Evolutionary conservation across 768 basidiomycete species (phyloP).

Genomic region (Boletus sp.): DNA sequence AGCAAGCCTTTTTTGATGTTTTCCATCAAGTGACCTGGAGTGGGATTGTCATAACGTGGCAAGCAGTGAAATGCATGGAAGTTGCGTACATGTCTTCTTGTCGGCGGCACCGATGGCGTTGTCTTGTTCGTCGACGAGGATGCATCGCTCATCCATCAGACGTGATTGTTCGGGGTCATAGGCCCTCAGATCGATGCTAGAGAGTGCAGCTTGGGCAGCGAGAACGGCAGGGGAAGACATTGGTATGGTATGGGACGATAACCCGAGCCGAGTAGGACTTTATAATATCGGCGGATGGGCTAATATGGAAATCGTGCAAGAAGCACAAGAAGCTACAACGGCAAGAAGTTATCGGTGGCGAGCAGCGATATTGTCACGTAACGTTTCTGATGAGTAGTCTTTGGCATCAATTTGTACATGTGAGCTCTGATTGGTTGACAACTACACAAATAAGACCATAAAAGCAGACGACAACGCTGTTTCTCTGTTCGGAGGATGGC

Average conservation of each 20-base stretch:
- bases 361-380: not conserved
- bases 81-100: slow-evolving; percentile 88
- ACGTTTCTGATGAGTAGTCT: not conserved
- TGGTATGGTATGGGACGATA: slow-evolving; percentile 9
- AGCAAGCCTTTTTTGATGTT: slow-evolving; percentile 93
- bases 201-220: slow-evolving; percentile 63
- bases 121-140: slow-evolving; percentile 88
- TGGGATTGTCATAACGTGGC: not conserved
- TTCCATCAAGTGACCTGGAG: slow-evolving; percentile 87
- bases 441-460: too few relatives aligned
- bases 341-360: not conserved
- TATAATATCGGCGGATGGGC: not conserved
- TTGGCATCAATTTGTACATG: too few relatives aligned
- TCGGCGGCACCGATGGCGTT: slow-evolving; percentile 80
- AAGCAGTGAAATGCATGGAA: slow-evolving; percentile 13
- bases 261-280: not conserved
- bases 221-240: slow-evolving; percentile 62
- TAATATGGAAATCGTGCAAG: not conserved
- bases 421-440: too few relatives aligned
- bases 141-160: slow-evolving; percentile 95
- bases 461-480: too few relatives aligned
- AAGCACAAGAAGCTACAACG: not conserved
- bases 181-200: slow-evolving; percentile 70
- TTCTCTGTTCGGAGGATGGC: too few relatives aligned
- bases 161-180: slow-evolving; percentile 94